These are phyloP conservation scores for Mycena maculata DNA, from an alignment of 768 basidiomycete genomes.

Conservation along the genomic window DNA sequence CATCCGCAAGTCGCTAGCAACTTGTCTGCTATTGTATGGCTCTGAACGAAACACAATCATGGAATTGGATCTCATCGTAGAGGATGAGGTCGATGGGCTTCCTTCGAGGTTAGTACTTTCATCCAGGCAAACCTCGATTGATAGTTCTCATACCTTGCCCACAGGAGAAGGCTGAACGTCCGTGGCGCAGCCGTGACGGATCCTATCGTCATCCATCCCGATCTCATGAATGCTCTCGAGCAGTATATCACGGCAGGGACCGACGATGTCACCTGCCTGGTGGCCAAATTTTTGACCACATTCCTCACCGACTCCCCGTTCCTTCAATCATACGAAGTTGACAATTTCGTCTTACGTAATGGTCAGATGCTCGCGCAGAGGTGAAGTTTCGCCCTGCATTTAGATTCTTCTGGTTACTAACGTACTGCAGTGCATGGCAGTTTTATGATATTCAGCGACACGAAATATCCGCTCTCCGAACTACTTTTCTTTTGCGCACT, in stretches of 20 bases:
- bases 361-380: slow-evolving; percentile 67
- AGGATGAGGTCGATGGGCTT: slow-evolving; percentile 60
- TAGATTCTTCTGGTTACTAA: slow-evolving; percentile 4
- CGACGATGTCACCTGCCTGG: slow-evolving; percentile 62
- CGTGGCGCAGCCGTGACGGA: slow-evolving; percentile 60
- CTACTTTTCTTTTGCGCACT: slow-evolving; percentile 66
- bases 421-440: slow-evolving; percentile 67
- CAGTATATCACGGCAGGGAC: slow-evolving; percentile 60
- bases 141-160: background rate
- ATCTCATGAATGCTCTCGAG: slow-evolving; percentile 65
- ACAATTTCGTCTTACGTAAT: slow-evolving; percentile 79
- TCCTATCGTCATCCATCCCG: slow-evolving; percentile 69
- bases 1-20: slow-evolving; percentile 69
- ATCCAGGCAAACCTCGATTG: background rate
- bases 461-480: slow-evolving; percentile 65
- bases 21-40: slow-evolving; percentile 74
- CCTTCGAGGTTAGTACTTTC: slow-evolving; percentile 64
- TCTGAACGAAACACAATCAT: slow-evolving; percentile 65
- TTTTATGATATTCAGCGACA: slow-evolving; percentile 71
- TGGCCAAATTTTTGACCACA: slow-evolving; percentile 71
- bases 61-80: slow-evolving; percentile 57
- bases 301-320: slow-evolving; percentile 71
- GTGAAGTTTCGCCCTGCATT: slow-evolving; percentile 48
- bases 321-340: slow-evolving; percentile 74
- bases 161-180: slow-evolving; percentile 61